Evolutionary conservation across 2,329 filamentous ascomycete genomes (phyloP).

Genomic region (Colletotrichum aenigma): DNA sequence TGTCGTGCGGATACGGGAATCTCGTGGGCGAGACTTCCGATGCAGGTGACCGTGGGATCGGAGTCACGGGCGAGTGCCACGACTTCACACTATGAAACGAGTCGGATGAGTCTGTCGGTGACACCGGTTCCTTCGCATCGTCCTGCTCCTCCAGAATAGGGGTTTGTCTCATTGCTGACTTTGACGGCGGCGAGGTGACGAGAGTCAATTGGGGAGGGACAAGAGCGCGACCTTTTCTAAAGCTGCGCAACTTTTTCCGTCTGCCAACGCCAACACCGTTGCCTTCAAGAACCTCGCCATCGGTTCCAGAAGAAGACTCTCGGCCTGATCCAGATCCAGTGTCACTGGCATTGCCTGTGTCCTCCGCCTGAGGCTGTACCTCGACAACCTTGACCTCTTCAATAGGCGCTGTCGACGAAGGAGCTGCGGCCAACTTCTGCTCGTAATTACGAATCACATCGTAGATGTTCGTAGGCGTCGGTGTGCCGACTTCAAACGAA

Average conservation of each 20-base stretch:
- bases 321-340: background rate
- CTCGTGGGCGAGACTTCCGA: constrained; percentile 37
- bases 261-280: constrained; percentile 31
- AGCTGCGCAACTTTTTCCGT: constrained; percentile 32
- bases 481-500: background rate
- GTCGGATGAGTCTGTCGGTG: constrained; percentile 51
- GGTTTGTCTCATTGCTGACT: constrained; percentile 19
- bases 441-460: constrained; percentile 21
- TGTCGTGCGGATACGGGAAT: constrained; percentile 44
- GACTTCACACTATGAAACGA: constrained; percentile 61
- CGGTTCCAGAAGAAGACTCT: constrained; percentile 3
- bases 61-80: constrained; percentile 51
- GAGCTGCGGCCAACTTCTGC: constrained; percentile 12
- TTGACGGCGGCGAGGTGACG: constrained; percentile 44
- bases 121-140: constrained; percentile 33
- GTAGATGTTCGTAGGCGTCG: constrained; percentile 16
- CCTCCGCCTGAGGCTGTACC: background rate
- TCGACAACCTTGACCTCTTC: background rate
- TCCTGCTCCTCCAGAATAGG: constrained; percentile 15
- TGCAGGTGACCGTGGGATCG: constrained; percentile 48
- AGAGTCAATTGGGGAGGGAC: constrained; percentile 31
- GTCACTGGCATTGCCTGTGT: background rate
- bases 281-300: constrained; percentile 33
- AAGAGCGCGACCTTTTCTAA: constrained; percentile 30
- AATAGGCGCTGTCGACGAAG: background rate